phyloP scores from a whole-genome alignment of 805 yeast genomes.

The Metschnikowia aberdeeniae region DNA sequence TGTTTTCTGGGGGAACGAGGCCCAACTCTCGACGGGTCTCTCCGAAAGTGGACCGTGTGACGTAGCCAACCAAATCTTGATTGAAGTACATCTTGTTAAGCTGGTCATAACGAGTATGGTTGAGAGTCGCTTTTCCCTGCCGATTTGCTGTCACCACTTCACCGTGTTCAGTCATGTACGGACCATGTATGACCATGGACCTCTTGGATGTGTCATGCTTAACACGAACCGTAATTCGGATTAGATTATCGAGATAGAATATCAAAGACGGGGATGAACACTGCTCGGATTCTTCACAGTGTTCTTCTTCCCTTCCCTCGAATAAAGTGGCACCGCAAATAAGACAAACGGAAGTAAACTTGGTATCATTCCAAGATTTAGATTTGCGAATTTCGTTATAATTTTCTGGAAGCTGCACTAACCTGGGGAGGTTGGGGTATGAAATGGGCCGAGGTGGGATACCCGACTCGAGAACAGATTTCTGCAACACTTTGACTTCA shows the following conservation, averaged over 20 bases:
- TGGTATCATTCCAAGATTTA: slow-evolving; percentile 12
- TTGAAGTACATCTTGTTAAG: slow-evolving; percentile 59
- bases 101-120: slow-evolving; percentile 49
- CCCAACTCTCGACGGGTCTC: background rate
- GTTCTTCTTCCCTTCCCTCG: background rate
- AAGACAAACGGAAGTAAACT: slow-evolving; percentile 30
- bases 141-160: slow-evolving; percentile 58
- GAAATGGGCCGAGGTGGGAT: background rate
- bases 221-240: background rate
- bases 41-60: slow-evolving; percentile 25
- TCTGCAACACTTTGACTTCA: slow-evolving; percentile 1
- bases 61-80: slow-evolving; percentile 51
- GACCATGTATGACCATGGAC: slow-evolving; percentile 46
- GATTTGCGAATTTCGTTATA: slow-evolving; percentile 26
- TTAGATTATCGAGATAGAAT: slow-evolving; percentile 4
- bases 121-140: slow-evolving; percentile 55
- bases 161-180: slow-evolving; percentile 72
- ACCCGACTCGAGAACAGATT: background rate
- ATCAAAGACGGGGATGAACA: slow-evolving; percentile 9
- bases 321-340: slow-evolving; percentile 26
- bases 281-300: background rate
- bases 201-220: slow-evolving; percentile 1
- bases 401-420: slow-evolving; percentile 50
- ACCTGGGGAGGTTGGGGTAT: slow-evolving; percentile 52
- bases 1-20: background rate